A percentile compares a stretch with the other conserved stretches of the same genome.
These are phyloP conservation scores for Rhizophora apiculata DNA, from an alignment of 345 rosid genomes.

Conservation along the genomic window DNA sequence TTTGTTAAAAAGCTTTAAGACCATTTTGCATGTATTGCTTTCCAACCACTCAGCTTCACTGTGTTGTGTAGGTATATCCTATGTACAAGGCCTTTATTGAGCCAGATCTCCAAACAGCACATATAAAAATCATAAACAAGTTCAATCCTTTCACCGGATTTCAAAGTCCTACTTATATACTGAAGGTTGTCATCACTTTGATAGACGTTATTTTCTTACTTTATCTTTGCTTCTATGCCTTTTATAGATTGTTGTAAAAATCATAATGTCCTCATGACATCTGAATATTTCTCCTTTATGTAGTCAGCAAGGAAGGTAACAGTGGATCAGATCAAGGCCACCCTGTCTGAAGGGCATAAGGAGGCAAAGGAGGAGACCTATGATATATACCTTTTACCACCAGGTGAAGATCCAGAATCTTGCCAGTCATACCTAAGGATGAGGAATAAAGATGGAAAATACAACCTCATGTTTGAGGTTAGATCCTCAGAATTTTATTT, in stretches of 20 bases:
- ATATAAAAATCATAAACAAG: constrained; percentile 82
- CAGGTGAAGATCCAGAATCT: constrained; percentile 96
- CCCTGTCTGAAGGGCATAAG: constrained; percentile 57
- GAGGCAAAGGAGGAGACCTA: constrained; percentile 83
- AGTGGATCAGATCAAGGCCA: constrained; percentile 66
- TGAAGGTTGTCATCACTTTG: constrained; percentile 55
- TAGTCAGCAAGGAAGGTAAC: constrained; percentile 73
- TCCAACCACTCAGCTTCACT: constrained; percentile 16
- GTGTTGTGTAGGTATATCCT: constrained; percentile 74
- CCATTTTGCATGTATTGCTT: constrained; percentile 4
- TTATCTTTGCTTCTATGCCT: neutral
- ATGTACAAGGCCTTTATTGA: constrained; percentile 99
- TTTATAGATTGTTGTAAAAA: too few relatives aligned
- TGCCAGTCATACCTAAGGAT: constrained; percentile 97
- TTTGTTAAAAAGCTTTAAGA: neutral
- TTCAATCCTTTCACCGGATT: constrained; percentile 97
- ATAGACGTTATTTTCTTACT: neutral
- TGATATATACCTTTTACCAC: constrained; percentile 97
- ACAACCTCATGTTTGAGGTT: constrained; percentile 99
- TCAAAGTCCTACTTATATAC: constrained; percentile 91
- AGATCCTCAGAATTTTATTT: constrained; percentile 21
- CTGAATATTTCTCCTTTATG: constrained; percentile 33
- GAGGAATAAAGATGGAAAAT: constrained; percentile 98
- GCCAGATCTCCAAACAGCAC: constrained; percentile 98
- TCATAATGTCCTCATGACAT: constrained; percentile 8